A percentile compares a stretch with the other conserved stretches of the same genome.
Evolutionary conservation across 1,139 yeast species (phyloP).

Genomic region (Pichia sp.): DNA sequence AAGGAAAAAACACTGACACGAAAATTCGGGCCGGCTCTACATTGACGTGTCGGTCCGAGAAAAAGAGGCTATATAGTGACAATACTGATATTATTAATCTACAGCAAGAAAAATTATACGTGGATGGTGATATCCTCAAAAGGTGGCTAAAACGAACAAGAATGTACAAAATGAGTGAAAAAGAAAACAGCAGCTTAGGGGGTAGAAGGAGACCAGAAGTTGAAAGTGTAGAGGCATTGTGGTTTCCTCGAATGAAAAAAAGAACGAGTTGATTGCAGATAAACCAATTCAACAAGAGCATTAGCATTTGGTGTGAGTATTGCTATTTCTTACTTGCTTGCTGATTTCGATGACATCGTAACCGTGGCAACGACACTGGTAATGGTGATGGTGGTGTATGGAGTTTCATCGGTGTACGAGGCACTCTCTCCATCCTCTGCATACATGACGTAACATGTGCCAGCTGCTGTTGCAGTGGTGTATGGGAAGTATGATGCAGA

Average conservation of each 20-base stretch:
- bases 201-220: no score
- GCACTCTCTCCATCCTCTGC: constrained; percentile 30
- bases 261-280: not conserved
- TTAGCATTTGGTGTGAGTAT: no score
- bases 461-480: constrained; percentile 29
- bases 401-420: constrained; percentile 26
- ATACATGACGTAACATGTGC: constrained; percentile 34
- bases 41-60: no score
- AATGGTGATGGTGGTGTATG: constrained; percentile 32
- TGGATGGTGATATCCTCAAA: not conserved
- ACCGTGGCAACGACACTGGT: constrained; percentile 34
- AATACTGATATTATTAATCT: not conserved
- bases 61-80: no score
- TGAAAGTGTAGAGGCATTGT: no score
- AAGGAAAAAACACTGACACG: constrained; percentile 2
- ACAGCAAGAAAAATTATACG: not conserved
- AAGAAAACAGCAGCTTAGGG: not conserved
- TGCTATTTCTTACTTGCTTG: not conserved
- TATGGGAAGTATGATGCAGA: constrained; percentile 27
- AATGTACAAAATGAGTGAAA: not conserved
- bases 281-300: not conserved
- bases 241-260: not conserved
- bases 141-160: not conserved
- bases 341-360: constrained; percentile 27
- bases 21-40: no score